These are phyloP conservation scores for Dactylellina haptotyla DNA, from an alignment of 2,329 filamentous ascomycete genomes.

Conservation along the genomic window DNA sequence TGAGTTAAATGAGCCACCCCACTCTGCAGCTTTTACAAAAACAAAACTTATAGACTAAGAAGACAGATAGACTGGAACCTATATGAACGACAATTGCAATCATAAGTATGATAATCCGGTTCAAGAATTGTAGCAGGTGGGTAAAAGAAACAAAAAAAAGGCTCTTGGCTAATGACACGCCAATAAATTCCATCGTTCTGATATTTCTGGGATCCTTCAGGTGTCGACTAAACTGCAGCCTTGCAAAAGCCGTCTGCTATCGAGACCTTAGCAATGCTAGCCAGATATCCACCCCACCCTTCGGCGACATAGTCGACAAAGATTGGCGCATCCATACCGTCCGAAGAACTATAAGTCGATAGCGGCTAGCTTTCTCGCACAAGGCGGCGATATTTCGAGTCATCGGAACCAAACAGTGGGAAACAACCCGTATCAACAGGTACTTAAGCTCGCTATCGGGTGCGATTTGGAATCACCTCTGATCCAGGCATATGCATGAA, in stretches of 20 bases:
- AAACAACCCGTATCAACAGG: background rate
- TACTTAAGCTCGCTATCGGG: slow-evolving; percentile 1
- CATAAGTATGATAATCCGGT: background rate
- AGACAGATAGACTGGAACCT: slow-evolving; percentile 27
- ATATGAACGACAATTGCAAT: slow-evolving; percentile 34
- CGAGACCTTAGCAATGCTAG: background rate
- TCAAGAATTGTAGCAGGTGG: background rate
- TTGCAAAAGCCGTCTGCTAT: slow-evolving; percentile 14
- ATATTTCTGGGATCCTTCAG: slow-evolving; percentile 30
- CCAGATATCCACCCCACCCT: background rate
- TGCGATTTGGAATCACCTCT: slow-evolving; percentile 8
- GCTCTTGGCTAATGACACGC: too few relatives aligned
- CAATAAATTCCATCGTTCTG: too few relatives aligned
- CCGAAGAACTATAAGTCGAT: too few relatives aligned
- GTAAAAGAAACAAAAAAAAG: too few relatives aligned
- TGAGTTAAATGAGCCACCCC: slow-evolving; percentile 5
- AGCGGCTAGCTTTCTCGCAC: too few relatives aligned
- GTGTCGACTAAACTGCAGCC: slow-evolving; percentile 24
- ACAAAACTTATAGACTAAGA: background rate
- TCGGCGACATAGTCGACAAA: slow-evolving; percentile 17
- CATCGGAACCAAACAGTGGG: background rate
- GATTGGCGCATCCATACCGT: background rate
- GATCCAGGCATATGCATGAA: slow-evolving; percentile 12
- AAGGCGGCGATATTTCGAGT: slow-evolving; percentile 38
- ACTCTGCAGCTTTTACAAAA: background rate